A percentile compares a stretch with the other conserved stretches of the same genome.
Evolutionary conservation across 495 filamentous ascomycete species (phyloP).

Genomic region (Penicillium goetzii): DNA sequence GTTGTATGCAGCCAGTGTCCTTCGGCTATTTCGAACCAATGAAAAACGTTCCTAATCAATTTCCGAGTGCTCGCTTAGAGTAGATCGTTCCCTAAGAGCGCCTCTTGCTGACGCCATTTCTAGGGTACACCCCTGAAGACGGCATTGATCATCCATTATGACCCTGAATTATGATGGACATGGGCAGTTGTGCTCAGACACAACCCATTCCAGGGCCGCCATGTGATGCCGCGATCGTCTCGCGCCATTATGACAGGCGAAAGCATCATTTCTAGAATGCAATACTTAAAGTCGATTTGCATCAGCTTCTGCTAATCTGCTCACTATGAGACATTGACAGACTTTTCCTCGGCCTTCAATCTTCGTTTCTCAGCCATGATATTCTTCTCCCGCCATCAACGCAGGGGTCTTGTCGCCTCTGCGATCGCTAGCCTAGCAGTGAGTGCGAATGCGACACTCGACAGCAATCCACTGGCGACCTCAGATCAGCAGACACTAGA

Average conservation of each 20-base stretch:
- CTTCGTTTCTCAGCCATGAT: neutral
- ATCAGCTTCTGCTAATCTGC: too few relatives aligned
- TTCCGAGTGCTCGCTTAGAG: neutral
- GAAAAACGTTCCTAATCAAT: neutral
- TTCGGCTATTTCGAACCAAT: neutral
- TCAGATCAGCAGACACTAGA: constrained; percentile 17
- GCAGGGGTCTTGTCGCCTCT: neutral
- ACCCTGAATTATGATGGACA: neutral
- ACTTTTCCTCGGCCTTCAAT: neutral
- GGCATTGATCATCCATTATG: neutral
- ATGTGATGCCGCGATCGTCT: neutral
- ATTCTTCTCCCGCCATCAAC: neutral
- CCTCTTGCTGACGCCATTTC: neutral
- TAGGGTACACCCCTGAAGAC: neutral
- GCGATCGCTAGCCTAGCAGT: neutral
- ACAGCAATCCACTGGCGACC: constrained; percentile 22
- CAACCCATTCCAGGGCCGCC: neutral
- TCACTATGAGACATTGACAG: too few relatives aligned
- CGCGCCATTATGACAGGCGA: constrained; percentile 8
- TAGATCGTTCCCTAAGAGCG: neutral
- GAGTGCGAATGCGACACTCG: neutral
- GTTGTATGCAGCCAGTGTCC: neutral
- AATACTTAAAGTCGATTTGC: neutral
- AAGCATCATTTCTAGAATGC: neutral
- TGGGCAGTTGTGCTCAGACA: neutral